A percentile compares a stretch with the other conserved stretches of the same genome.
Evolutionary conservation across 164 flowering plant species (phyloP).

Genomic region (Kingdonia uniflora): DNA sequence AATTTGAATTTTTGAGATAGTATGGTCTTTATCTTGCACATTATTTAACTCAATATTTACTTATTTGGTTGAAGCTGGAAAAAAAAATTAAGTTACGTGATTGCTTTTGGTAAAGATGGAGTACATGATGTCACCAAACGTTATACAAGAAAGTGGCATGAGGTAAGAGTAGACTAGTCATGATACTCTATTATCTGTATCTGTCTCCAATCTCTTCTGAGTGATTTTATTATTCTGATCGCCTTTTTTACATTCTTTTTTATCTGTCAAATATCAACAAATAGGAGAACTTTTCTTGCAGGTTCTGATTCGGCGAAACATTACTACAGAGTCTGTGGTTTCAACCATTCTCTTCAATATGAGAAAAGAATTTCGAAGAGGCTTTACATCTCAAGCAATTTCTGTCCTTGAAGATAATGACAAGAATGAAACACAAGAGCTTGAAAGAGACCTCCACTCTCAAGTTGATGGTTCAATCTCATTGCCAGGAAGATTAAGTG

Average conservation of each 20-base stretch:
- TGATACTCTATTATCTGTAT: not conserved
- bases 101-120: constrained; percentile 82
- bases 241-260: no score
- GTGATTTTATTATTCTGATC: no score
- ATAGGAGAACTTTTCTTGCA: no score
- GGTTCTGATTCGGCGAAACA: constrained; percentile 66
- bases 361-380: constrained; percentile 52
- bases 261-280: no score
- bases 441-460: constrained; percentile 40
- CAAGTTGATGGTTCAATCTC: constrained; percentile 40
- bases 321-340: constrained; percentile 48
- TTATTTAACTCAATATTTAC: constrained; percentile 5
- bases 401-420: constrained; percentile 52
- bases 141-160: constrained; percentile 94
- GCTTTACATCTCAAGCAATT: constrained; percentile 31
- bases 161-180: constrained; percentile 34
- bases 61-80: constrained; percentile 49
- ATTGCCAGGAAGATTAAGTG: constrained; percentile 92
- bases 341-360: constrained; percentile 37
- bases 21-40: constrained; percentile 1
- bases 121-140: constrained; percentile 92
- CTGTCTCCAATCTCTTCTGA: no score
- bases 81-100: constrained; percentile 64
- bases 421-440: constrained; percentile 40
- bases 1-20: no score